Base-by-base conservation (phyloP, 331 rosid genomes). In the Erythrophleum ivorense region DNA sequence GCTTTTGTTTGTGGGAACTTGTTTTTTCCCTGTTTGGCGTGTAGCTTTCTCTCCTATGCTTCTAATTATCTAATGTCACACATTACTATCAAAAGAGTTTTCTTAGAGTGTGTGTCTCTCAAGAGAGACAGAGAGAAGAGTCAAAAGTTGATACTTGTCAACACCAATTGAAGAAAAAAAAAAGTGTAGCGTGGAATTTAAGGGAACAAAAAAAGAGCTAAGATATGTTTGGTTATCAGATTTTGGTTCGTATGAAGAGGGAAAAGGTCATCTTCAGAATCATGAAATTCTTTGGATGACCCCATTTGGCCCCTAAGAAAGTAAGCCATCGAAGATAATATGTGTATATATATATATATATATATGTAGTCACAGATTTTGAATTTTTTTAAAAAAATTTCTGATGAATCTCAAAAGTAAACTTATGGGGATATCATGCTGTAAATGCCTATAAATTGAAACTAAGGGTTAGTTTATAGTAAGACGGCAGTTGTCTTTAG, bases 181-280 rank as follows among this genome's bases (percentile, higher is more conserved):
- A 52, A 40, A 40, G 34, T 7, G 21, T 53, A 45, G 21, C 16
- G 12, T 12, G 75, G 11, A 48, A 71, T 46, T 8, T 12, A 24
- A 24, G 40, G 5, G 8, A 33, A 33, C 33, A 58, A 0, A 4
- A 9, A 57, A 78, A 59, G 48, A 78, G 55, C 53, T 68, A 53
- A 63, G 58, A 57, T 72, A 59, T 70, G 59, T 55, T 54, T 15
- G 68, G 40, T 57, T 14, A 45, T 63, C 68, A 63, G 69, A 63
- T 40, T 57, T 73, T 77, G 80, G 78, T 71, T 78, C 66, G 34
- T 63, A 36, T 53, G 38, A 72, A 40, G 55, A 63, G 57, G 78
- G 84, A 86, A 76, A 64, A 63, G 77, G 80, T 83, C 78, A 65
- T 76, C 68, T 76, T 29, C 21, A 33, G 77, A 82, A 48, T 79